These are phyloP conservation scores for Inga laurina DNA, from an alignment of 306 rosid genomes.

Conservation along the genomic window DNA sequence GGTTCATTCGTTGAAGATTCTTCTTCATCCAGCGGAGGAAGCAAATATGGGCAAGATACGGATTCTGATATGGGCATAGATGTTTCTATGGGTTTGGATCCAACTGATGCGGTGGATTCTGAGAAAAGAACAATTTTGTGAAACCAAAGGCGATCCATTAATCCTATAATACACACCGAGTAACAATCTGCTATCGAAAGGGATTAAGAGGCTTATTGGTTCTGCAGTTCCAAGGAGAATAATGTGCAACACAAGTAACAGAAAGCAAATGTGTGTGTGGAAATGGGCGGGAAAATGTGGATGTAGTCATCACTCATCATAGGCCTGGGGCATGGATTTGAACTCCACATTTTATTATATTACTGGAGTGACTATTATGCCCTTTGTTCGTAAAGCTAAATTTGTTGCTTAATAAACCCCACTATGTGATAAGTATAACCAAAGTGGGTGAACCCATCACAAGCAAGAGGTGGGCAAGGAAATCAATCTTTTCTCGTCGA, in stretches of 20 bases:
- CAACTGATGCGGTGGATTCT: conserved; percentile 36
- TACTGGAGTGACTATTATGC: background rate
- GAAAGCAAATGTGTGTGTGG: conserved; percentile 38
- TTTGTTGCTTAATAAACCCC: too few relatives aligned
- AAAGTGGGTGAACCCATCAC: conserved; percentile 15
- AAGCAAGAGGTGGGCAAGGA: conserved; percentile 17
- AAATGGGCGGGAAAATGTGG: conserved; percentile 42
- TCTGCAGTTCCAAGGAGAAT: background rate
- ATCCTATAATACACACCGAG: conserved; percentile 42
- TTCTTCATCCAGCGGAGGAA: conserved; percentile 39
- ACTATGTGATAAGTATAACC: background rate
- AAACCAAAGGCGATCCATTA: conserved; percentile 84
- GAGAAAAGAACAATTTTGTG: conserved; percentile 63
- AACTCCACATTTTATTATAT: conserved; percentile 37
- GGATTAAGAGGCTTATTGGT: conserved; percentile 16
- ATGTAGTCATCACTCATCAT: conserved; percentile 42
- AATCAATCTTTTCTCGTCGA: background rate
- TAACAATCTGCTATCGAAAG: conserved; percentile 50
- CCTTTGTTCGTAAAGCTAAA: too few relatives aligned
- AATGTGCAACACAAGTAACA: conserved; percentile 30
- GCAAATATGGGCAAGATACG: conserved; percentile 36
- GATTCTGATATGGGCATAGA: conserved; percentile 35
- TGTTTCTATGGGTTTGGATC: conserved; percentile 27
- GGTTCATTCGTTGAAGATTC: conserved; percentile 45
- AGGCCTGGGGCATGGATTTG: conserved; percentile 32